Evolutionary conservation across 768 basidiomycete genomes (phyloP), one percentile per base, ranked within the genome.

Genomic region (Mycena leptocephala): DNA sequence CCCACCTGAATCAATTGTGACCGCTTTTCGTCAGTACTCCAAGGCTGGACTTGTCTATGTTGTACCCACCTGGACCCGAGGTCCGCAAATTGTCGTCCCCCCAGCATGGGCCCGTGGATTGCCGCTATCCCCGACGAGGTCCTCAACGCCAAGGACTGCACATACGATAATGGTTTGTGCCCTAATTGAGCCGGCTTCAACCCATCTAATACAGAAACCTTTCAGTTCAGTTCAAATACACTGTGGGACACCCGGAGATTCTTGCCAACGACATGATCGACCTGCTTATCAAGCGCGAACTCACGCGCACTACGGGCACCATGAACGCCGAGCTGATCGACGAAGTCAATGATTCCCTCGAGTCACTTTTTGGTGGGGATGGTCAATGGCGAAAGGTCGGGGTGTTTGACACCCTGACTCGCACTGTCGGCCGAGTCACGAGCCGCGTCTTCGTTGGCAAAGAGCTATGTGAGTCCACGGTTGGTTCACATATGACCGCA

Each of bases 81-180:
- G 76, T 3, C 72, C 76, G 0, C 76, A 77, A 35, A 74, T 77
- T 35, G 62, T 77, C 20, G 56, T 77, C 7, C 71, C 76, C 16
- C 76, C 76, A 39, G 30, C 18, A 73, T 73, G 70, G 56, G 51
- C 2, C 53, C 48, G 32, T 77, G 76, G 76, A 56, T 77, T 22
- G 72, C 76, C 11, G 20, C 39, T 5, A 59, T 43, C 20, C 76
- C 76, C 2, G 72, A 74, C 61, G 72, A 64, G 0, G 26, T 77
- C 13, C 55, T 77, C n/a, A 63, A 77, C 16, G 72, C 76, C 35
- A 77, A 74, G 53, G 55, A 77, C 26, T 72, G 70, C 58, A 77
- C 72, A 16, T 77, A 37, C 24, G 35, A 67, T 30, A 53, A 67
- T 11, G 24, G 66, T 55, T 4, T 5, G 51, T 22, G 4, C 4